Evolutionary conservation across 352 stramenopile species (phyloP).

Genomic region (Blastocystis sp.): DNA sequence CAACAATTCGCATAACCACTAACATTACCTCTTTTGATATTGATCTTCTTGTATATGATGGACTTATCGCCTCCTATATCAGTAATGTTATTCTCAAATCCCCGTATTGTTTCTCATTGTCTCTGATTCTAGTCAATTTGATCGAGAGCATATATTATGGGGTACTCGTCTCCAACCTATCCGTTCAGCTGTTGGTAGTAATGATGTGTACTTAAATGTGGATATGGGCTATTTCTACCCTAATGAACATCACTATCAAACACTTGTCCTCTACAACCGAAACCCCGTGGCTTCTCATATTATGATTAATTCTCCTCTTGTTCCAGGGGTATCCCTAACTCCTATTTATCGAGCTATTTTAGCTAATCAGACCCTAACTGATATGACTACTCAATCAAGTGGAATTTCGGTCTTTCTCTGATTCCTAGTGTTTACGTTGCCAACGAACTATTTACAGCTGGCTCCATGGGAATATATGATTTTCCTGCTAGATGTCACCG

Average conservation of each 20-base stretch:
- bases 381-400: background rate
- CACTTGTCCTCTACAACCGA: conserved; percentile 52
- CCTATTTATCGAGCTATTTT: conserved; percentile 36
- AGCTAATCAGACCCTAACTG: conserved; percentile 2
- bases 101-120: background rate
- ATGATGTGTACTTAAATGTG: background rate
- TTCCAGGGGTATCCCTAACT: background rate
- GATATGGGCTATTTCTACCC: conserved; percentile 52
- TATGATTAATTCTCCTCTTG: background rate
- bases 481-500: conserved; percentile 22
- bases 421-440: conserved; percentile 29
- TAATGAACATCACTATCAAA: conserved; percentile 48
- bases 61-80: conserved; percentile 14
- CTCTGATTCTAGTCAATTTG: background rate
- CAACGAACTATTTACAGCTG: background rate
- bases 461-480: conserved; percentile 47
- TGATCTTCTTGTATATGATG: conserved; percentile 38
- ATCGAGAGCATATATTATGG: conserved; percentile 10
- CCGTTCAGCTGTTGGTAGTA: background rate
- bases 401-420: background rate
- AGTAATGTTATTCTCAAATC: background rate
- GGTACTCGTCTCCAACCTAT: conserved; percentile 17
- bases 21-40: conserved; percentile 29
- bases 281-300: conserved; percentile 4
- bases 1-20: background rate